Base-by-base conservation (phyloP, 805 yeast species). In the Candida gorgasii region DNA sequence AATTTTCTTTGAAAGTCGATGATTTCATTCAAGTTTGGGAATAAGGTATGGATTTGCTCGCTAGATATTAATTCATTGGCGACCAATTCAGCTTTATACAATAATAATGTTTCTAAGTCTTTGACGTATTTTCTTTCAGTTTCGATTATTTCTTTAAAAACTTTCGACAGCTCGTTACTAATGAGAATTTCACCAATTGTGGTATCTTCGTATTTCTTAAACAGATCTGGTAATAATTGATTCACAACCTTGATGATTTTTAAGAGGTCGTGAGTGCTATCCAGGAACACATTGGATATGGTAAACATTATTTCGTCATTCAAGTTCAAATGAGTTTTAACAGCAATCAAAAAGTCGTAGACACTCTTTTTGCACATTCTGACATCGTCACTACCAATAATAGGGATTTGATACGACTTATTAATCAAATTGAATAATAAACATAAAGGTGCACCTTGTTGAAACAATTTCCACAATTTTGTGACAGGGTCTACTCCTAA, bases 71-170 rank as follows among this genome's bases (percentile, higher is more conserved):
- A 66, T 47, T 86, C 90, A 9, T 82, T 76, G 12, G 75, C 69
- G 38, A 78, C 67, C 33, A 93, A 70, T 50, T 86, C 93, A 42
- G 75, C 72, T 59, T 82, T 82, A 64, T 88, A 93, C 29, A 65
- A 63, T 30, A 75, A 72, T 53, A 93, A 64, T 12, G 80, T 77
- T 62, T 92, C 97, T 48, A 93, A 69, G 60, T 93, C 98, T 61
- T 84, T 87, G 19, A 93, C 97, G 60, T 85, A 93, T 62, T 87
- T 89, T 51, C 98, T 75, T 66, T 93, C 99, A 3, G 96, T 88
- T 52, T 83, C 87, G 29, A 93, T 77, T 26, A 93, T 67, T 65
- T 93, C 99, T 50, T 77, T 78, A 41, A 90, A 82, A 34, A 92
- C 90, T 54, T 85, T 88, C 13, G 87, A 80, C 44, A 87, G 73